phyloP scores from a whole-genome alignment of 2,329 filamentous ascomycete genomes.

The Metarhizium sp. region DNA sequence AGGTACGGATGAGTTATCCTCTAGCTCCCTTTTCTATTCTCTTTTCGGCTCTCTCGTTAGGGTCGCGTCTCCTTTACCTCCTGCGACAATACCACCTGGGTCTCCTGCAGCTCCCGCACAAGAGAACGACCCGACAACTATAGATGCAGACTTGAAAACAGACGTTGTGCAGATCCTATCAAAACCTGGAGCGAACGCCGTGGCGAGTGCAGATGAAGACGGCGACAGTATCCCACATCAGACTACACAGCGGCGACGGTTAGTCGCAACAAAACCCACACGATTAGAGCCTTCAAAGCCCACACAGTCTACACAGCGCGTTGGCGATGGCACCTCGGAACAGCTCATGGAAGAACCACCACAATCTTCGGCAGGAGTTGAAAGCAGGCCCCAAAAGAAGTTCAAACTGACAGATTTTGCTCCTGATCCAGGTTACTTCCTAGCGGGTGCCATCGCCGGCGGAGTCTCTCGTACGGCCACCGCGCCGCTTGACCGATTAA shows the following conservation, averaged over 20 bases:
- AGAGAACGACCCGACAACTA: background rate
- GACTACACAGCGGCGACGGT: conserved; percentile 14
- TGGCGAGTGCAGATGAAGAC: conserved; percentile 3
- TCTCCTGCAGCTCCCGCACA: background rate
- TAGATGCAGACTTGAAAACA: background rate
- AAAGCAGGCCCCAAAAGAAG: conserved; percentile 27
- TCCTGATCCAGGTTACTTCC: conserved; percentile 92
- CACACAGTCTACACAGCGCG: conserved; percentile 12
- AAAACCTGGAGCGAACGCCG: conserved; percentile 9
- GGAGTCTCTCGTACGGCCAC: conserved; percentile 92
- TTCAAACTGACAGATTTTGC: conserved; percentile 56
- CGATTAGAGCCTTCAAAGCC: conserved; percentile 8
- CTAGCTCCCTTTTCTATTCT: conserved; percentile 52
- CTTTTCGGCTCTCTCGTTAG: conserved; percentile 69
- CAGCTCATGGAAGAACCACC: conserved; percentile 17
- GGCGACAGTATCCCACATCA: conserved; percentile 13
- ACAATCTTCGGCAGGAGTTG: conserved; percentile 24
- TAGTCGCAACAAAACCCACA: conserved; percentile 13
- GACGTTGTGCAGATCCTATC: conserved; percentile 3
- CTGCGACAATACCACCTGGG: conserved; percentile 15
- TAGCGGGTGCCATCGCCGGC: conserved; percentile 89
- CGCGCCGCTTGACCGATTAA: conserved; percentile 89
- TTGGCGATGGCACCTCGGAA: conserved; percentile 26
- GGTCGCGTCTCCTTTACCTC: conserved; percentile 44
- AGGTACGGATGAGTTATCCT: conserved; percentile 64